A percentile compares a stretch with the other conserved stretches of the same genome.
These are phyloP conservation scores for Ascochyta clinopodiicola DNA, from an alignment of 2,329 filamentous ascomycete genomes.

Conservation along the genomic window DNA sequence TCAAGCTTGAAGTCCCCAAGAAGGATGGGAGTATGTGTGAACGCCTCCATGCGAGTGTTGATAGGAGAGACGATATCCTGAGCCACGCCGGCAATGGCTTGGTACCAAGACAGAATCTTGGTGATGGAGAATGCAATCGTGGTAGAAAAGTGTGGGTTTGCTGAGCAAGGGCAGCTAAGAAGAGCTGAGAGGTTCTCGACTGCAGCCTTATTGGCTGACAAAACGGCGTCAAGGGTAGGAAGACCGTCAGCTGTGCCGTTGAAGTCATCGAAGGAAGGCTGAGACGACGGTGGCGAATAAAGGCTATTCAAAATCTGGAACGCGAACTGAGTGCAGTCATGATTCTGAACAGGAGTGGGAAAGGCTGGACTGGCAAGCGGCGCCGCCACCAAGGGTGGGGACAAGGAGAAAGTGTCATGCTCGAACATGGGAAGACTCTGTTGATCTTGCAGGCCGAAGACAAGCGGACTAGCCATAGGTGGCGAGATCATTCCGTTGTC, in stretches of 20 bases:
- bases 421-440: conserved; percentile 26
- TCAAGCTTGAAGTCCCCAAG: conserved; percentile 33
- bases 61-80: conserved; percentile 22
- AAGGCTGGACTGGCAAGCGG: conserved; percentile 39
- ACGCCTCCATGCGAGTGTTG: conserved; percentile 38
- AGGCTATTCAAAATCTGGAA: conserved; percentile 46
- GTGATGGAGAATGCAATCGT: conserved; percentile 44
- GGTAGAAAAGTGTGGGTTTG: conserved; percentile 47
- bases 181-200: conserved; percentile 44
- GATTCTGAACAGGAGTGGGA: conserved; percentile 30
- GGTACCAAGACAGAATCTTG: conserved; percentile 48
- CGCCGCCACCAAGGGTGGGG: conserved; percentile 23
- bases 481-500: conserved; percentile 31
- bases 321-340: conserved; percentile 47
- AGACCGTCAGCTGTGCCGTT: conserved; percentile 32
- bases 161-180: conserved; percentile 43
- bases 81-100: conserved; percentile 40
- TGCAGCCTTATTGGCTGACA: conserved; percentile 43
- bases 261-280: conserved; percentile 35
- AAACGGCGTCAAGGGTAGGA: conserved; percentile 40
- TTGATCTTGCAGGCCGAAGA: conserved; percentile 34
- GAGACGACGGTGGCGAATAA: conserved; percentile 38
- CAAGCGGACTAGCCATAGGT: conserved; percentile 33
- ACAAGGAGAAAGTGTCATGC: conserved; percentile 11
- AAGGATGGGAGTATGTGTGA: conserved; percentile 36